Base-by-base conservation (phyloP, 345 rosid species). In the Orychophragmus violaceus region DNA sequence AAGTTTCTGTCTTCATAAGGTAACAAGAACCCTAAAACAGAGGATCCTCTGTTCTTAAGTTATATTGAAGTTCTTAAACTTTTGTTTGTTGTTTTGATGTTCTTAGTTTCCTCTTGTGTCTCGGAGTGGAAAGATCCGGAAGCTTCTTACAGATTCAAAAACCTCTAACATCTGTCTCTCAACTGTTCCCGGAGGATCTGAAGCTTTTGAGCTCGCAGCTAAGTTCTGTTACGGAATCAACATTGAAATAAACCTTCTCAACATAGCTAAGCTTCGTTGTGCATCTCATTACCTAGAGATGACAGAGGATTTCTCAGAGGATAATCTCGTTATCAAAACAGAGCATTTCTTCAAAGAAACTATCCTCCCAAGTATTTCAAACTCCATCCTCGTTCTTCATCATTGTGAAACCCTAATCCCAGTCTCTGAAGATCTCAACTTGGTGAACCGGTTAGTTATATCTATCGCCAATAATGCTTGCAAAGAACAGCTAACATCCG, bases 401-500 rank as follows among this genome's bases (percentile, higher is more conserved):
- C 74, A 79, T 1, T 94, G 96, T 12, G 97, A 88, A 78, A 72
- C 78, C 23, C 87, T 94, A 42, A 55, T 73, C 76, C 95, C 97
- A 7, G 62, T 83, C n/a, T 66, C 95, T 4, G 99, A 90, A 81
- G 99, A 94, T 68, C 81, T 85, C 69, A 84, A 75, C 66, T 78
- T 94, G 68, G 84, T 90, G 25, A 77, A 46, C 68, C 78, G 91
- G 69, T 85, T 94, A 35, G 83, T 90, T 72, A 74, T 74, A 57
- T 79, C 90, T 11, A 87, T 94, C n/a, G 96, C 93, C 27, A 88
- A 75, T 72, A 90, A 83, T 63, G 96, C 95, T 0, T 90, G 99
- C 81, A 90, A 90, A 71, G 99, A 94, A 81, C 96, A 94, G 76
- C 91, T 94, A 42, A 76, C 97, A 18, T 88, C 99, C 3, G 97